These are phyloP conservation scores for Alternaria arborescens DNA, from an alignment of 2,329 filamentous ascomycete species.

Conservation along the genomic window DNA sequence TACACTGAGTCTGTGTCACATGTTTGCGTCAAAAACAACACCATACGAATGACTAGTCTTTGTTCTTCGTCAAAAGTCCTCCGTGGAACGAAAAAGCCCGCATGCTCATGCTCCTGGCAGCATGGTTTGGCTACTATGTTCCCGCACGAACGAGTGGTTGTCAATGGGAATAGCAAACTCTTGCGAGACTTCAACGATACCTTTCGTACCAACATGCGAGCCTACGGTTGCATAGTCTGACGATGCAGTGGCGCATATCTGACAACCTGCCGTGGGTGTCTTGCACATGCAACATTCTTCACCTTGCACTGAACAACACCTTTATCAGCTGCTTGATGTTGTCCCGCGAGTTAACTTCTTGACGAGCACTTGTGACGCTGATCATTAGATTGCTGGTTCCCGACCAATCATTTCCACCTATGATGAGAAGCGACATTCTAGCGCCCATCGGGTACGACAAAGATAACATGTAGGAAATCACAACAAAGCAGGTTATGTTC, in stretches of 20 bases:
- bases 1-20: background rate
- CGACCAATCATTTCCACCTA: background rate
- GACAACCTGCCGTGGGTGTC: background rate
- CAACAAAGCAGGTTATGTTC: background rate
- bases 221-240: background rate
- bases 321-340: no score
- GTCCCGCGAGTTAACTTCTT: background rate
- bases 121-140: background rate
- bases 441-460: background rate
- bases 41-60: background rate
- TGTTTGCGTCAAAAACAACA: background rate
- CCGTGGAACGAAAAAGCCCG: background rate
- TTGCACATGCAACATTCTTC: background rate
- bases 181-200: background rate
- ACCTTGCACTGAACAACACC: background rate
- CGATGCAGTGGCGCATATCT: background rate
- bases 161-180: background rate
- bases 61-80: background rate
- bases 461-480: background rate
- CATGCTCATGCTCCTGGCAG: background rate
- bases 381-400: background rate
- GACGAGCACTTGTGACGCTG: background rate
- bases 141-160: background rate
- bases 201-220: background rate
- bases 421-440: background rate